Conservation (phyloP, 768 basidiomycete species). For the Xerocomellus dryophilus region DNA sequence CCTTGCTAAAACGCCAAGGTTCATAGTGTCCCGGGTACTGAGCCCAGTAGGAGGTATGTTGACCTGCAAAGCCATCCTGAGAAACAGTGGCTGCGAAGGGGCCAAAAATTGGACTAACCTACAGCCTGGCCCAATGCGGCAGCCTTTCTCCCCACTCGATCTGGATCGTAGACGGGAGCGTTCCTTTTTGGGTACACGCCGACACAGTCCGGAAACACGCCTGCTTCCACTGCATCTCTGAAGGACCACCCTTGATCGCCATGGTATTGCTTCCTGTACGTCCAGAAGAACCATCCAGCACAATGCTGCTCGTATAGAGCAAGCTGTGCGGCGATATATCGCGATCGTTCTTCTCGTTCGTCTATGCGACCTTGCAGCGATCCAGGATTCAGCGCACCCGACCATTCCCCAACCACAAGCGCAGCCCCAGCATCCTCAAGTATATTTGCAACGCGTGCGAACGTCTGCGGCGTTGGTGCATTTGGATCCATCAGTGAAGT, state of each 20-base stretch:
- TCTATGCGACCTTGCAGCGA: conserved; percentile 49
- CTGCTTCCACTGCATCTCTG: conserved; percentile 57
- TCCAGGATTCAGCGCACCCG: conserved; percentile 66
- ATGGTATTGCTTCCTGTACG: conserved; percentile 63
- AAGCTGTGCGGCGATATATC: conserved; percentile 63
- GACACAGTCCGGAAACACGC: conserved; percentile 56
- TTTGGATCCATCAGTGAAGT: conserved; percentile 41
- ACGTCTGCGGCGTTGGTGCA: conserved; percentile 39
- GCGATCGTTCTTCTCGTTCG: conserved; percentile 41
- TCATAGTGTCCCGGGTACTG: conserved; percentile 56
- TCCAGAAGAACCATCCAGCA: conserved; percentile 84
- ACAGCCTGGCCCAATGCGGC: conserved; percentile 31
- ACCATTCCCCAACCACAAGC: conserved; percentile 77
- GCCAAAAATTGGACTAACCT: conserved; percentile 23
- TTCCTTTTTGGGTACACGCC: conserved; percentile 38
- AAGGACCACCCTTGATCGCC: conserved; percentile 78
- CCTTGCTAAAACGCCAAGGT: conserved; percentile 64
- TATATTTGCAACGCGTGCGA: conserved; percentile 37
- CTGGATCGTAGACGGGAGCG: conserved; percentile 15
- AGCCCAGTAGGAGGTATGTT: conserved; percentile 42
- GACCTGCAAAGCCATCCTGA: conserved; percentile 27
- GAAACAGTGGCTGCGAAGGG: conserved; percentile 17
- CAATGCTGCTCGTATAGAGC: conserved; percentile 59
- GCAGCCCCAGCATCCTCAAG: conserved; percentile 43
- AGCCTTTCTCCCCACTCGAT: conserved; percentile 29